Conservation (phyloP, 2,329 filamentous ascomycete species). For the Phialophora verrucosa region DNA sequence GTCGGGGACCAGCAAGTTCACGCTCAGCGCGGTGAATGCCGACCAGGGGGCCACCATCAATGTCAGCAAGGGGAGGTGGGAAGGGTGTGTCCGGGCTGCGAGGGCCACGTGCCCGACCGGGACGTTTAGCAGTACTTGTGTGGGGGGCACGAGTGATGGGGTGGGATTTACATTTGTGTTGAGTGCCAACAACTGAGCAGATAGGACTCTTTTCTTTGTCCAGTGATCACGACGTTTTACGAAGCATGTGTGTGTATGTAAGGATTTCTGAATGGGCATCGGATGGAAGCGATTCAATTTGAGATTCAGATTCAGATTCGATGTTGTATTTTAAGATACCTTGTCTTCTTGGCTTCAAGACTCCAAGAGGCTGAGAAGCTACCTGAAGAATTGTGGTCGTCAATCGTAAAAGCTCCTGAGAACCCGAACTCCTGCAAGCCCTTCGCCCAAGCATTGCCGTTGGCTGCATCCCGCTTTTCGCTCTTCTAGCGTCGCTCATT, state of each 20-base stretch:
- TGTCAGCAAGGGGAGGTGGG: conserved; percentile 60
- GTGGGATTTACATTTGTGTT: conserved; percentile 33
- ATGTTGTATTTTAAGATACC: conserved; percentile 3
- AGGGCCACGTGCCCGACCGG: conserved; percentile 58
- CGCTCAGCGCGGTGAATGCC: conserved; percentile 46
- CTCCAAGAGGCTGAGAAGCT: not conserved
- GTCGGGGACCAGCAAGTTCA: conserved; percentile 58
- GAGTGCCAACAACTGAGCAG: conserved; percentile 18
- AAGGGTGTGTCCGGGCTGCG: conserved; percentile 61
- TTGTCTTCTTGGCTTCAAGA: not conserved
- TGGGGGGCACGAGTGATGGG: conserved; percentile 56
- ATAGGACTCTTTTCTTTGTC: not conserved
- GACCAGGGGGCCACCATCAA: conserved; percentile 57
- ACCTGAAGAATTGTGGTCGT: not conserved
- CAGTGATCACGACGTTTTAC: conserved; percentile 1
- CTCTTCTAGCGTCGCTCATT: not conserved
- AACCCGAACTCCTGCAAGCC: not conserved
- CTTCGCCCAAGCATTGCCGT: not conserved
- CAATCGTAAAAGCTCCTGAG: not conserved
- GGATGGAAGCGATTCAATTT: not conserved
- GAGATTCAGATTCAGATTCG: not conserved
- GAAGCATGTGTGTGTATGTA: not conserved
- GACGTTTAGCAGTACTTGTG: conserved; percentile 52
- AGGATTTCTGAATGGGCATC: not conserved
- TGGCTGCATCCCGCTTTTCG: not conserved